A percentile compares a stretch with the other conserved stretches of the same genome.
phyloP scores from a whole-genome alignment of 2,329 filamentous ascomycete species.

The Colletotrichum camelliae region DNA sequence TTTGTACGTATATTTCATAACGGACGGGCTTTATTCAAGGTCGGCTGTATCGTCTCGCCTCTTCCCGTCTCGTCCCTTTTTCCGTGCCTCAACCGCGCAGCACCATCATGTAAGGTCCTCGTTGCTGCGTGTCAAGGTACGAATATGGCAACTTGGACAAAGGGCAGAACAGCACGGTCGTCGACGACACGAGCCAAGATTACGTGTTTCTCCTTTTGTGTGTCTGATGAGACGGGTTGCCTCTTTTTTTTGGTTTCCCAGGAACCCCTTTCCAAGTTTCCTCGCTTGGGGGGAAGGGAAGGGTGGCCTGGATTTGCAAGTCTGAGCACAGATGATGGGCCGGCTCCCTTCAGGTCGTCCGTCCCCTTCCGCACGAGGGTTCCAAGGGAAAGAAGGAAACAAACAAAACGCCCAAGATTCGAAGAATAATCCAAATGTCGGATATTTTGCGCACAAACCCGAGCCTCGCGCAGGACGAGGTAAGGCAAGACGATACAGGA shows the following conservation, averaged over 20 bases:
- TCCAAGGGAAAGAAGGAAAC: neutral
- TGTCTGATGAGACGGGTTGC: neutral
- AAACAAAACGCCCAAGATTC: neutral
- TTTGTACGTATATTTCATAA: neutral
- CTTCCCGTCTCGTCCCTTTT: neutral
- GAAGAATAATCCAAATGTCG: neutral
- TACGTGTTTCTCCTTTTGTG: neutral
- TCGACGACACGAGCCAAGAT: neutral
- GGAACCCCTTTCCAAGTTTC: slow-evolving; percentile 8
- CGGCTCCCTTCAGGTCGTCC: neutral
- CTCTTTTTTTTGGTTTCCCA: neutral
- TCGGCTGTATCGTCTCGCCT: neutral
- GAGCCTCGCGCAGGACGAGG: neutral
- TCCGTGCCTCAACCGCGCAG: neutral
- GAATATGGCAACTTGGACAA: neutral
- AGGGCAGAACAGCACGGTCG: neutral
- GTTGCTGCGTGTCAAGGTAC: neutral
- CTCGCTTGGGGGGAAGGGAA: neutral
- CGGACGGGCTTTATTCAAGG: neutral
- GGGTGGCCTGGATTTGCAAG: neutral
- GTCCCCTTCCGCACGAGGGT: neutral
- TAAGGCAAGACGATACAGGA: neutral
- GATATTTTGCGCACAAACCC: neutral
- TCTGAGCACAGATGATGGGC: neutral
- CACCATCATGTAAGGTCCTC: neutral